phyloP scores from a whole-genome alignment of 1,284 basidiomycete genomes.

The Somion occarium region DNA sequence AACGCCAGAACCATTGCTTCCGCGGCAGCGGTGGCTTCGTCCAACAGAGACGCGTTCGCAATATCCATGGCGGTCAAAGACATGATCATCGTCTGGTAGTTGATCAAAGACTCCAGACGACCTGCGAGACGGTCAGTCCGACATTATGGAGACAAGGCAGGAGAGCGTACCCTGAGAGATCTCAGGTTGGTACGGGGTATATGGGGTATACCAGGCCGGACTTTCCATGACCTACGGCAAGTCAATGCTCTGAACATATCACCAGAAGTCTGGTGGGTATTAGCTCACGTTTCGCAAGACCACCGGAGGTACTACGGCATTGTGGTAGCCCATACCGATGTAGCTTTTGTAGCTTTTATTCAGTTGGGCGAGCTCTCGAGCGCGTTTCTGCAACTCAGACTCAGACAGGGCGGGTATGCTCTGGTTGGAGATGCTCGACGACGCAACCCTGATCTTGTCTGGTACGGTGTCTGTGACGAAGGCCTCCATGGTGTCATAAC shows the following conservation, averaged over 20 bases:
- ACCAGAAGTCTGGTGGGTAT: too few relatives aligned
- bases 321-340: conserved; percentile 98
- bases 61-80: conserved; percentile 95
- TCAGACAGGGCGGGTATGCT: conserved; percentile 80
- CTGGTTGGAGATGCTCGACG: conserved; percentile 57
- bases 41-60: conserved; percentile 89
- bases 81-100: conserved; percentile 96
- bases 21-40: conserved; percentile 91
- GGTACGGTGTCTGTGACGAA: conserved; percentile 85
- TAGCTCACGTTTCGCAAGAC: conserved; percentile 82
- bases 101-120: conserved; percentile 93
- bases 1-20: conserved; percentile 91
- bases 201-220: conserved; percentile 97
- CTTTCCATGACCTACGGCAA: conserved; percentile 83
- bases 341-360: conserved; percentile 89
- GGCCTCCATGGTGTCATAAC: conserved; percentile 82
- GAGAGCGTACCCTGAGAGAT: conserved; percentile 77
- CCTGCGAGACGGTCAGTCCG: conserved; percentile 38
- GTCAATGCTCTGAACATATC: not conserved
- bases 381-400: conserved; percentile 76
- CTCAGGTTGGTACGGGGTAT: conserved; percentile 93
- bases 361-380: conserved; percentile 69
- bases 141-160: conserved; percentile 2
- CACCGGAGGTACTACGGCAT: conserved; percentile 89
- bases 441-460: conserved; percentile 66